These are phyloP conservation scores for Fomitopsis schrenkii DNA, from an alignment of 1,284 basidiomycete species.

Conservation along the genomic window DNA sequence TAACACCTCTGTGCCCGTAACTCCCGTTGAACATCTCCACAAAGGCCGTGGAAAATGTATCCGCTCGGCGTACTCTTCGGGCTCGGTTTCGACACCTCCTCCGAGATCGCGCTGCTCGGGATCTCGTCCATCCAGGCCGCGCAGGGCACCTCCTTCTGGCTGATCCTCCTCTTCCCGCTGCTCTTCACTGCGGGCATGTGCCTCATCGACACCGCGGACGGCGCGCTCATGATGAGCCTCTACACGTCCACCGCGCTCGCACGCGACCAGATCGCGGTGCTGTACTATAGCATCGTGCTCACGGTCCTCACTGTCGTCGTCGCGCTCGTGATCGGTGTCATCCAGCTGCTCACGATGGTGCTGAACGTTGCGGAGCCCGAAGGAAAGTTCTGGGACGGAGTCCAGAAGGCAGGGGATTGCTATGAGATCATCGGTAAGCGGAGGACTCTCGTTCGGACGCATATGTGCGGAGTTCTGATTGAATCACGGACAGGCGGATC, in stretches of 20 bases:
- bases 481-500: too few species aligned
- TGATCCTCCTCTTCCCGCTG: background rate
- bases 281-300: too few species aligned
- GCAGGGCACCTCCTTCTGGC: background rate
- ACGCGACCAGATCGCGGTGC: too few species aligned
- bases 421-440: too few species aligned
- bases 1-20: too few species aligned
- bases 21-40: background rate
- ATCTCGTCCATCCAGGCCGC: background rate
- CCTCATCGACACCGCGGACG: too few species aligned
- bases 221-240: too few species aligned
- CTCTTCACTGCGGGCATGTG: background rate
- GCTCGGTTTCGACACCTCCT: background rate
- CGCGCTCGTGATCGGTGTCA: background rate
- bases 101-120: background rate
- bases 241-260: too few species aligned
- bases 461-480: too few species aligned
- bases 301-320: background rate
- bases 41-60: background rate
- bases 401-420: too few species aligned
- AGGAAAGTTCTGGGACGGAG: too few species aligned
- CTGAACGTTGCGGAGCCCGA: background rate
- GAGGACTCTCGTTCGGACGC: too few species aligned
- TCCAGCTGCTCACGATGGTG: background rate
- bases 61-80: background rate